phyloP scores from a whole-genome alignment of 169 alveolate species.

The Theileria orientalis region DNA sequence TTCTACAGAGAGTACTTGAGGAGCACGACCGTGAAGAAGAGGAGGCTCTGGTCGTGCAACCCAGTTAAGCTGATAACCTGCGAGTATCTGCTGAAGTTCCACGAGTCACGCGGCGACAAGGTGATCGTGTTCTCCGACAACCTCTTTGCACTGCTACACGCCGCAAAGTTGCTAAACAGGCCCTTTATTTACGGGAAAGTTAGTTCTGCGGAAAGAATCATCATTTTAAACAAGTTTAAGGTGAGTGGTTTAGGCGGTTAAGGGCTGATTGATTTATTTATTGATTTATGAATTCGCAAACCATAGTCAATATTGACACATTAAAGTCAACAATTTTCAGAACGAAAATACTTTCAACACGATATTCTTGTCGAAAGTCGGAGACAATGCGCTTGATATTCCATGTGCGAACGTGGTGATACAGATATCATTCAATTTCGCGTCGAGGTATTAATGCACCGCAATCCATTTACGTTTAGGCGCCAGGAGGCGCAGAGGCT shows the following conservation, averaged over 20 bases:
- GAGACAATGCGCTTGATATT: conserved; percentile 99
- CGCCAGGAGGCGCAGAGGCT: conserved; percentile 99
- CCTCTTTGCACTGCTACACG: conserved; percentile 90
- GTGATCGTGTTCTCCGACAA: conserved; percentile 96
- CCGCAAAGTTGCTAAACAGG: conserved; percentile 84
- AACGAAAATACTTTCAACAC: conserved; percentile 85
- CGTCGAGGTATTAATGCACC: conserved; percentile 73
- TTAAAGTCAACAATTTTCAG: conserved; percentile 8
- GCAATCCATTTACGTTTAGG: conserved; percentile 64
- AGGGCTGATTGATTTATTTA: conserved; percentile 48
- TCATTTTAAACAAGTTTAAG: conserved; percentile 89
- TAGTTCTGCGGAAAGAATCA: conserved; percentile 86
- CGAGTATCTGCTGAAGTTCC: conserved; percentile 91
- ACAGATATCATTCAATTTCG: conserved; percentile 96
- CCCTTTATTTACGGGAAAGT: conserved; percentile 92
- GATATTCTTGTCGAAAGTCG: conserved; percentile 95
- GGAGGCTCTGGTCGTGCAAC: conserved; percentile 93
- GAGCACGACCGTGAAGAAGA: conserved; percentile 84
- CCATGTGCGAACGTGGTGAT: conserved; percentile 99
- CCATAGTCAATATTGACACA: no score
- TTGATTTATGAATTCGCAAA: no score
- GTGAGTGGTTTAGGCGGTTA: no score
- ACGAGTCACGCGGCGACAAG: conserved; percentile 96
- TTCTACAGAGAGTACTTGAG: conserved; percentile 91
- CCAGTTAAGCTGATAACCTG: conserved; percentile 95